Conservation (phyloP, 306 rosid species). For the Casuarina cunninghamiana region DNA sequence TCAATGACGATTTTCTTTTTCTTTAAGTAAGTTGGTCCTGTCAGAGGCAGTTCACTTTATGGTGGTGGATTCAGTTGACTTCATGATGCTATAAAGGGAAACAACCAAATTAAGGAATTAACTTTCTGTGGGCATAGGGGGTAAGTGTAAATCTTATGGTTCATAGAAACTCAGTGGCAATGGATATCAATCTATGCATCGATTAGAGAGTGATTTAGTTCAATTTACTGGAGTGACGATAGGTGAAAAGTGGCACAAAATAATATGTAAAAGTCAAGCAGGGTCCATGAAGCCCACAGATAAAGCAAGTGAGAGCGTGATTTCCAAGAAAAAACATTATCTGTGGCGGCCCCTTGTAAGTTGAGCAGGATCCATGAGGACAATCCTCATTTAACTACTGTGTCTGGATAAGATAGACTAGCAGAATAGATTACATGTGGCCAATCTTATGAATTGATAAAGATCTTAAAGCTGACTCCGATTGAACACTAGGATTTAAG, state of each 20-base stretch:
- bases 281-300: too few relatives aligned
- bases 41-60: background rate
- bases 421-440: background rate
- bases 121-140: background rate
- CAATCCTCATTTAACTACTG: background rate
- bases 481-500: too few relatives aligned
- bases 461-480: too few relatives aligned
- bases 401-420: background rate
- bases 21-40: background rate
- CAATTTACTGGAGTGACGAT: background rate
- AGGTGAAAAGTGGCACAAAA: background rate
- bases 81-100: background rate
- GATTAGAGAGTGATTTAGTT: background rate
- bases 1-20: conserved; percentile 1
- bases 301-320: too few relatives aligned
- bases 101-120: background rate
- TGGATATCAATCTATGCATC: background rate
- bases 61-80: background rate
- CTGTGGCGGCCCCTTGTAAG: background rate
- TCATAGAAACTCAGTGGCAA: background rate
- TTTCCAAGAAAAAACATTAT: background rate
- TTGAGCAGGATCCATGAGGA: too few relatives aligned
- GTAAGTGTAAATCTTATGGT: background rate
- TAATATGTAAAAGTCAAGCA: background rate
- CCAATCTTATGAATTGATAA: too few relatives aligned